These are phyloP conservation scores for Musa itinerans DNA, from an alignment of 176 grass and related monocot species.

Conservation along the genomic window DNA sequence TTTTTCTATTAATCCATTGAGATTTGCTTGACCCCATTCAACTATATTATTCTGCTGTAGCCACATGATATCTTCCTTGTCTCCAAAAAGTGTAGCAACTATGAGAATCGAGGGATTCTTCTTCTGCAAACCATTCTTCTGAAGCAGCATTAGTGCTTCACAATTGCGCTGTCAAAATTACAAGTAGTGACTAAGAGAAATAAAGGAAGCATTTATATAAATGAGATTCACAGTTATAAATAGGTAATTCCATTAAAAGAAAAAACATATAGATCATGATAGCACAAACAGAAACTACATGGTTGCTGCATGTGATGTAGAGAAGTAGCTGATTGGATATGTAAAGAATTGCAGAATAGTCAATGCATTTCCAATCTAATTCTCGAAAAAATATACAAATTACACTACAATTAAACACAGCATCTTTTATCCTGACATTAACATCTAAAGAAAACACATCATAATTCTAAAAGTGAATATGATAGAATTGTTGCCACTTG, in stretches of 20 bases:
- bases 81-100: constrained; percentile 77
- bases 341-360: too few species aligned
- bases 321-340: too few species aligned
- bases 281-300: too few species aligned
- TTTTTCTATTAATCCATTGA: constrained; percentile 37
- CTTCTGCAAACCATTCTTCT: constrained; percentile 78
- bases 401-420: not conserved
- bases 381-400: not conserved
- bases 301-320: too few species aligned
- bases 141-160: constrained; percentile 90
- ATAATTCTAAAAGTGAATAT: not conserved
- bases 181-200: constrained; percentile 4
- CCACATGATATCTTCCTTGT: constrained; percentile 50
- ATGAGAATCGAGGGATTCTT: constrained; percentile 62
- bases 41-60: constrained; percentile 50
- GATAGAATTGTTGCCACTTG: not conserved
- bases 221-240: not conserved
- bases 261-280: too few species aligned
- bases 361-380: not conserved
- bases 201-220: constrained; percentile 1
- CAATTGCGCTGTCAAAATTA: constrained; percentile 71
- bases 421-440: not conserved
- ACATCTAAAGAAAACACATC: not conserved
- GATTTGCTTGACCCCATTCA: constrained; percentile 38
- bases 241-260: too few species aligned